phyloP scores from a whole-genome alignment of 495 filamentous ascomycete genomes.

The Penicillium verhagenii region DNA sequence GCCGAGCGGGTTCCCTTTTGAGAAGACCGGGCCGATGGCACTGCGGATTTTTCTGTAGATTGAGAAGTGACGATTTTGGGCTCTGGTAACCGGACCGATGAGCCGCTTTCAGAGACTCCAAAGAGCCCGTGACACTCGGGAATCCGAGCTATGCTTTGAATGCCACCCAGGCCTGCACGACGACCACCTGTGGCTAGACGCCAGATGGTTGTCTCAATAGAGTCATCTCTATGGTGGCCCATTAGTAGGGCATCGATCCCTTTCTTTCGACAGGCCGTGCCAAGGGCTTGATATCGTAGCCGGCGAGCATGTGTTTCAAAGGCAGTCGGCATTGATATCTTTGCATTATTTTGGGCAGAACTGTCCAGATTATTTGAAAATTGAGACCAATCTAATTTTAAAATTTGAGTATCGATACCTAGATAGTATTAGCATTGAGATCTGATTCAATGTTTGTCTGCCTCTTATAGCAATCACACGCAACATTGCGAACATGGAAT shows the following conservation, averaged over 20 bases:
- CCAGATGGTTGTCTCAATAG: conserved; percentile 84
- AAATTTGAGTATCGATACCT: conserved; percentile 52
- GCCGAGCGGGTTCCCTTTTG: not conserved
- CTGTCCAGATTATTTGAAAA: conserved; percentile 4
- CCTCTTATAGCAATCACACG: no score
- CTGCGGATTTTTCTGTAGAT: not conserved
- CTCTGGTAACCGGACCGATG: conserved; percentile 10
- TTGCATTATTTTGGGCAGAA: conserved; percentile 28
- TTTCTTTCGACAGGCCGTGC: conserved; percentile 51
- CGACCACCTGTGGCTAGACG: conserved; percentile 61
- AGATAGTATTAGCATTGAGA: conserved; percentile 9
- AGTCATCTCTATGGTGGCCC: conserved; percentile 84
- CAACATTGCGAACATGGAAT: no score
- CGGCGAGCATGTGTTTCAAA: conserved; percentile 78
- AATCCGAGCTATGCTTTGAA: conserved; percentile 61
- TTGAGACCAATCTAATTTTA: conserved; percentile 50
- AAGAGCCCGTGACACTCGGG: conserved; percentile 80
- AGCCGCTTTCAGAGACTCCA: conserved; percentile 68
- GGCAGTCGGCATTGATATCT: conserved; percentile 50
- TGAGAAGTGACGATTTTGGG: not conserved
- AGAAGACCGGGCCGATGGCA: not conserved
- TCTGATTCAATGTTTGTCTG: no score
- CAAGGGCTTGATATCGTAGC: conserved; percentile 71
- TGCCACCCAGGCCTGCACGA: conserved; percentile 67
- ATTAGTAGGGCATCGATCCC: conserved; percentile 59